Percentiles rank a stretch among this genome's conserved stretches.
Conservation (phyloP, 2,329 filamentous ascomycete species). For the Ophiognomonia clavigignenti-juglandacearum region DNA sequence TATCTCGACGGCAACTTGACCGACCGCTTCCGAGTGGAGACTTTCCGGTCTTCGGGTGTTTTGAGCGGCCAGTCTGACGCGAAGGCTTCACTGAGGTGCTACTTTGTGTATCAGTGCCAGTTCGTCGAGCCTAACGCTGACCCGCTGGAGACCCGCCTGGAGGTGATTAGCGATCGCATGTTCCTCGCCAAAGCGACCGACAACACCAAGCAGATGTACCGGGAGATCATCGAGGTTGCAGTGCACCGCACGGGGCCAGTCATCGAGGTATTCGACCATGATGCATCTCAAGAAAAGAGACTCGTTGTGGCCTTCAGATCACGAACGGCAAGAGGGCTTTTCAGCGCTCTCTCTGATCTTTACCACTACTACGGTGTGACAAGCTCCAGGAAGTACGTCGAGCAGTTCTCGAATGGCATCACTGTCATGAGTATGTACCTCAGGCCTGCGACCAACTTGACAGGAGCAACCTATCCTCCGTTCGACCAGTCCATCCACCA, state of each 20-base stretch:
- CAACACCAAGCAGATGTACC: conserved; percentile 95
- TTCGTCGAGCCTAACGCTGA: conserved; percentile 74
- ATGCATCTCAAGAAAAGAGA: conserved; percentile 85
- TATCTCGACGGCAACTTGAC: conserved; percentile 79
- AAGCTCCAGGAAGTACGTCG: conserved; percentile 93
- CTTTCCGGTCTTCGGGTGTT: conserved; percentile 84
- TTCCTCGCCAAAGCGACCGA: conserved; percentile 94
- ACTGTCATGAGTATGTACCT: conserved; percentile 96
- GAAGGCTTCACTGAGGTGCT: conserved; percentile 85
- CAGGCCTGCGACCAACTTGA: conserved; percentile 59
- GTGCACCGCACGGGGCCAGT: conserved; percentile 85
- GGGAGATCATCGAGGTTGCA: conserved; percentile 83
- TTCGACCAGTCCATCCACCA: conserved; percentile 96
- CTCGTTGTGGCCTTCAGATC: conserved; percentile 93
- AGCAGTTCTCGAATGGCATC: conserved; percentile 98
- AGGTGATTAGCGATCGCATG: conserved; percentile 86
- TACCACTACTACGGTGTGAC: conserved; percentile 99
- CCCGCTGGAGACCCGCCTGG: conserved; percentile 78
- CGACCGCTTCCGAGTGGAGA: conserved; percentile 85
- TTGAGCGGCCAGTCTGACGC: conserved; percentile 63
- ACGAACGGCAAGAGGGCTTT: conserved; percentile 85
- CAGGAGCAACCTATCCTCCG: conserved; percentile 59
- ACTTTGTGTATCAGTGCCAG: conserved; percentile 96
- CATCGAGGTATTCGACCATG: conserved; percentile 96
- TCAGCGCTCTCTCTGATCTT: conserved; percentile 89